Percentiles rank a stretch among this genome's conserved stretches.
Conservation (phyloP, 2,329 filamentous ascomycete species). For the Penicillium sp. region DNA sequence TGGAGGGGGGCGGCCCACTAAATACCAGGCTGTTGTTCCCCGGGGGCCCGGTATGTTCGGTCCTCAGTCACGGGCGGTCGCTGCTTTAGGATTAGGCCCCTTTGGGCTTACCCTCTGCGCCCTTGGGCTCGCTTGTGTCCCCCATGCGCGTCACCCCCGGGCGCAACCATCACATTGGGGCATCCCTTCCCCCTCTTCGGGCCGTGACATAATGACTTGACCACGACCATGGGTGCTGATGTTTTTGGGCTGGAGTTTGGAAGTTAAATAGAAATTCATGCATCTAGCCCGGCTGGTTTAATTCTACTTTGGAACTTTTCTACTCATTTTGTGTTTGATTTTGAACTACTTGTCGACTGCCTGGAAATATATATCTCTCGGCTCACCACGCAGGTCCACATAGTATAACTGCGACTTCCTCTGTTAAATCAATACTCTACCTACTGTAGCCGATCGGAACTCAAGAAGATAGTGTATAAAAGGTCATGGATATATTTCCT, state of each 20-base stretch:
- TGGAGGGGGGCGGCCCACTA: conserved; percentile 17
- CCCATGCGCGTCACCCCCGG: neutral
- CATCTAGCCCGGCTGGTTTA: no score
- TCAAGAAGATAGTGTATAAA: neutral
- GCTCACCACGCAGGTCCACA: no score
- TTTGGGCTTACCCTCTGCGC: neutral
- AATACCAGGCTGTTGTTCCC: conserved; percentile 10
- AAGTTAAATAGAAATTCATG: no score
- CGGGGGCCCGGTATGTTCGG: conserved; percentile 9
- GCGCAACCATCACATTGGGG: neutral
- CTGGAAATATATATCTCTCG: no score
- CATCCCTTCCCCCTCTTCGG: neutral
- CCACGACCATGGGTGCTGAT: neutral
- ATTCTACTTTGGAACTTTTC: no score
- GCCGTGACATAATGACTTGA: conserved; percentile 4
- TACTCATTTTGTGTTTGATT: no score
- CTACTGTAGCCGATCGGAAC: no score
- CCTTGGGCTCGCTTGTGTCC: neutral
- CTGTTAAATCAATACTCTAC: no score
- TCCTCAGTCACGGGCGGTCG: conserved; percentile 5
- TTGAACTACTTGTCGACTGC: no score
- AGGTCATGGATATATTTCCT: neutral
- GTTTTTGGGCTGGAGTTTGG: no score
- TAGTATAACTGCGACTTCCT: no score
- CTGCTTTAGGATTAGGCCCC: conserved; percentile 25